Base-by-base conservation (phyloP, 805 yeast genomes). In the Isabelozyma rhagii region DNA sequence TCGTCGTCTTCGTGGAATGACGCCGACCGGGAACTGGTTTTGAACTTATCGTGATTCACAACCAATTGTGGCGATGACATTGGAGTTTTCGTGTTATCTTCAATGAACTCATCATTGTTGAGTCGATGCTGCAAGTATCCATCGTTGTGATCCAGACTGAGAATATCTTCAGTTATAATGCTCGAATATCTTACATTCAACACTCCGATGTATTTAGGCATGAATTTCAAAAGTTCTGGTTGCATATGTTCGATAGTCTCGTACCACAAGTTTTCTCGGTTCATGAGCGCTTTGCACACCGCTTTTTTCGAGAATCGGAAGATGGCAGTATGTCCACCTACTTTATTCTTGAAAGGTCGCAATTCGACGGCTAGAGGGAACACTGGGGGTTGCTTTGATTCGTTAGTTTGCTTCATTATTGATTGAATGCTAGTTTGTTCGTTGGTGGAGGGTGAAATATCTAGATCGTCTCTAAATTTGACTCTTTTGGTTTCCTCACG, bases 241-340 rank as follows among this genome's bases (percentile, higher is more conserved):
- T 90, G 97, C 15, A 78, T 73, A 39, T 75, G 67, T 68, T 94
- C 98, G 43, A 94, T 85, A 4, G 85, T 83, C 65, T 94, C 99
- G 67, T 94, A 94, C 87, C 96, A 92, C 53, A 76, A 70, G 68
- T 94, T 89, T 62, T 94, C 99, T 50, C 97, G 78, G 59, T 89
- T 90, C 52, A 91, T 89, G 52, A 96, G 74, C 0, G 94, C 94
- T 67, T 94, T 94, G 67, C 98, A 94, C 14, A 94, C 97, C 0
- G 97, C 98, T 51, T 89, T 77, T 57, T 84, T 88, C 4, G 96
- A 87, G 63, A 94, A 94, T 55, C 93, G 81, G 71, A 93, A 94
- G 36, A 94, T 91, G 1, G 97, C 97, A 0, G 97, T 93, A 64
- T 94, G 99, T 0, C 99, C 99, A 7, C 99, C 99, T 18, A 94